Evolutionary conservation across 768 basidiomycete species (phyloP).

Genomic region (Gyrodon lividus): DNA sequence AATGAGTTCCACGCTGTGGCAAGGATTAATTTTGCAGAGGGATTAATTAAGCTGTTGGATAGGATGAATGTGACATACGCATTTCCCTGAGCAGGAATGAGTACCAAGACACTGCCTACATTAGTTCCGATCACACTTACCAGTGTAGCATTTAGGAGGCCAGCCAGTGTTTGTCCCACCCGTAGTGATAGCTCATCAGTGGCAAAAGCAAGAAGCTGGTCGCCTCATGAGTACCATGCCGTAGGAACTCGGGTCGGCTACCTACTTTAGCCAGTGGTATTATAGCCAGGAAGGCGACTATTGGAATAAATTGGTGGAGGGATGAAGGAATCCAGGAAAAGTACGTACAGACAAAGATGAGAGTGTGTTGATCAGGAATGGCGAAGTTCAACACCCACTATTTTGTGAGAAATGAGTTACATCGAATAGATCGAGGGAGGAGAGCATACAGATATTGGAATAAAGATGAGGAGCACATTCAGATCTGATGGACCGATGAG

Average conservation of each 20-base stretch:
- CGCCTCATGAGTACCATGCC: slow-evolving; percentile 1
- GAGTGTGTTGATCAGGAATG: slow-evolving; percentile 48
- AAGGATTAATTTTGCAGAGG: background rate
- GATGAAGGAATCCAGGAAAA: background rate
- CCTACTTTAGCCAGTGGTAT: slow-evolving; percentile 78
- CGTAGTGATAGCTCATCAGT: slow-evolving; percentile 83
- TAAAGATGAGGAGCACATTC: slow-evolving; percentile 69
- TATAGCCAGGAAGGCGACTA: slow-evolving; percentile 79
- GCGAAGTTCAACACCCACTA: slow-evolving; percentile 77
- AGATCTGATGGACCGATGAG: slow-evolving; percentile 45
- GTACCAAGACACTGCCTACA: background rate
- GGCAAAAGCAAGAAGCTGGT: slow-evolving; percentile 73
- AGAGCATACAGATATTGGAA: slow-evolving; percentile 60
- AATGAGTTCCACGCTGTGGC: slow-evolving; percentile 53
- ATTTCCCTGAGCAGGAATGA: slow-evolving; percentile 24
- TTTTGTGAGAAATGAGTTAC: slow-evolving; percentile 1
- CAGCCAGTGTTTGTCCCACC: slow-evolving; percentile 81
- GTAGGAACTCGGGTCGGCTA: background rate
- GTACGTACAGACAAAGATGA: slow-evolving; percentile 72
- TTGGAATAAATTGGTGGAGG: background rate
- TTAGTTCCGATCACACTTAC: slow-evolving; percentile 36
- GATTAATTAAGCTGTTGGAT: background rate
- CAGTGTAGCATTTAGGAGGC: slow-evolving; percentile 82
- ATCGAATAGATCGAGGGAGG: background rate
- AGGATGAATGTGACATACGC: slow-evolving; percentile 19